phyloP scores from a whole-genome alignment of 768 basidiomycete species.

The Coprinopsis marcescibilis region DNA sequence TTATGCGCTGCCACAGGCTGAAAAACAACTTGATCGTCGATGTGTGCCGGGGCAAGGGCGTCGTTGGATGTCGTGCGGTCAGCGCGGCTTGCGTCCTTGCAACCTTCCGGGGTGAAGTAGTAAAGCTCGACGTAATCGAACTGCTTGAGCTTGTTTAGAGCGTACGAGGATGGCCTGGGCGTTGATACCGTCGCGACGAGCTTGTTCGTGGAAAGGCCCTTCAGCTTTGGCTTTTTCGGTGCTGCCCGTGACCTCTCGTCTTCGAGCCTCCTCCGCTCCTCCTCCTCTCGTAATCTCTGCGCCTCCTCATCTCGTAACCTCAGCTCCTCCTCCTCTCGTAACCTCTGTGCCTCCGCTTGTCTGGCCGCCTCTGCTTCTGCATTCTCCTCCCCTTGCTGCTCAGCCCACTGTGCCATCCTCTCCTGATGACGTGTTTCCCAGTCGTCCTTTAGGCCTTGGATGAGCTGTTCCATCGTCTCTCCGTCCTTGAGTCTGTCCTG shows the following conservation, averaged over 20 bases:
- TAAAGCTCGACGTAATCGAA: neutral
- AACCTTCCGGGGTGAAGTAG: neutral
- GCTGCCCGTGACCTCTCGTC: neutral
- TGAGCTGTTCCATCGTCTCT: neutral
- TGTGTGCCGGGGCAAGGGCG: neutral
- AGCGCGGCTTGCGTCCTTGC: neutral
- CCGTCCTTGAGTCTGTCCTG: neutral
- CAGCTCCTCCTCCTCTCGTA: no score
- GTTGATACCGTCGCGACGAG: neutral
- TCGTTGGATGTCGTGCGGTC: neutral
- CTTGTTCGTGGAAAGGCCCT: neutral
- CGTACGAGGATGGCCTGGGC: neutral
- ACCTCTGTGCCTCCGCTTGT: no score
- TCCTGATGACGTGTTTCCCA: neutral
- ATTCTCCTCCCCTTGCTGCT: neutral
- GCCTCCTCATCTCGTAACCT: no score
- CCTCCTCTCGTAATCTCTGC: neutral
- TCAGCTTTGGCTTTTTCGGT: neutral
- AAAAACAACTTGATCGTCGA: neutral
- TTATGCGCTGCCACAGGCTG: neutral
- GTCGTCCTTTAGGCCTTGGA: neutral
- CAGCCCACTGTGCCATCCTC: neutral
- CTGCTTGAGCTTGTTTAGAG: neutral
- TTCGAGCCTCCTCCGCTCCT: neutral
- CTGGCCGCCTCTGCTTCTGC: conserved; percentile 1